Conservation (phyloP, 192 early-diverging fungal genomes). For the Glomus cerebriforme region DNA sequence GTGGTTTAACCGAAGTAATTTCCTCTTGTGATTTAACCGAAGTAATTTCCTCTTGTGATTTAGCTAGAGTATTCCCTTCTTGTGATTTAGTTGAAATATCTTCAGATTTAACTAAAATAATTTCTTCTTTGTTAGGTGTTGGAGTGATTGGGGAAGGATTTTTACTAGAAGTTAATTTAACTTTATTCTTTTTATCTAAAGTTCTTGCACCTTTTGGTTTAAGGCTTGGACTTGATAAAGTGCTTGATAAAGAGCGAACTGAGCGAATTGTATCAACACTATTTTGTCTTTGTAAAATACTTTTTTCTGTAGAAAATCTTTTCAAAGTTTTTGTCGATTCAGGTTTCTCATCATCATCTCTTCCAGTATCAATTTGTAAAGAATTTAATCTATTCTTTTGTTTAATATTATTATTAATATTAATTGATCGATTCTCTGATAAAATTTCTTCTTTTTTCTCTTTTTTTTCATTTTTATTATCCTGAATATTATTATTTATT, state of each 20-base stretch:
- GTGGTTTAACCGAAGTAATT: not conserved
- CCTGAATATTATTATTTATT: no score
- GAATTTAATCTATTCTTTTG: no score
- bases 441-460: not conserved
- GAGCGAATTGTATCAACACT: not conserved
- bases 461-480: not conserved
- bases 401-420: not conserved
- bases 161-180: not conserved
- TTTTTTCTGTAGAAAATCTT: not conserved
- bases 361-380: no score
- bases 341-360: no score
- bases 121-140: no score
- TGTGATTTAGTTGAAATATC: no score
- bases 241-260: not conserved
- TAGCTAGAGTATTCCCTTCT: no score
- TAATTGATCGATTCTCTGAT: not conserved
- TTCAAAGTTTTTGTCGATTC: no score
- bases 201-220: not conserved
- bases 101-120: no score
- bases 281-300: not conserved
- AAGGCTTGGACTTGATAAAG: not conserved
- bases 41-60: not conserved
- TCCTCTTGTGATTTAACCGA: no score
- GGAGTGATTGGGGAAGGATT: not conserved
- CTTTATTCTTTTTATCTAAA: not conserved